Conservation (phyloP, 192 early-diverging fungal genomes). For the Lunasporangiospora selenospora region DNA sequence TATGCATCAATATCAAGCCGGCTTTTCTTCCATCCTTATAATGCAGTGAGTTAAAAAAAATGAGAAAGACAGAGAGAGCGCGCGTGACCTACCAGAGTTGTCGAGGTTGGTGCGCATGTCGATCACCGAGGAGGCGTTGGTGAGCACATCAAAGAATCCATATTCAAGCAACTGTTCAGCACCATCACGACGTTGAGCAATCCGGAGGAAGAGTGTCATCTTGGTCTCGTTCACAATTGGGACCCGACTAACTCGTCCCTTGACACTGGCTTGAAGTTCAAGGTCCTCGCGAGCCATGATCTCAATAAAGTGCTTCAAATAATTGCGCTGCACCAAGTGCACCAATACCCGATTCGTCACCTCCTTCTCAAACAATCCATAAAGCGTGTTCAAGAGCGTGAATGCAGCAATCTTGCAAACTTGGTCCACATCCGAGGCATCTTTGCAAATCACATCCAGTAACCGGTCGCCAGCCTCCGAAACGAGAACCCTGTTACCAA, state of each 20-base stretch:
- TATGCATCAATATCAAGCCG: no score
- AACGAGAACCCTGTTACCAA: conserved; percentile 56
- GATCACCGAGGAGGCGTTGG: conserved; percentile 38
- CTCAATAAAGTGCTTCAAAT: conserved; percentile 60
- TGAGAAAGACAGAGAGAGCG: no score
- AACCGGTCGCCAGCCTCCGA: conserved; percentile 69
- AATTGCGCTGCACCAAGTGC: conserved; percentile 58
- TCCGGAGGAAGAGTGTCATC: conserved; percentile 81
- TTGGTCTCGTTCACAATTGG: conserved; percentile 79
- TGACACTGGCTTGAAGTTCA: conserved; percentile 61
- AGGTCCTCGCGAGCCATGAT: conserved; percentile 68
- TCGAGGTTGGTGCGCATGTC: conserved; percentile 47
- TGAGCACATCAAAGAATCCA: conserved; percentile 79
- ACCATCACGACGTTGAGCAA: conserved; percentile 76
- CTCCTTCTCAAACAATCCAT: conserved; percentile 54
- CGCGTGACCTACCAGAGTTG: conserved; percentile 16
- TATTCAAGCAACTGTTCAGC: conserved; percentile 79
- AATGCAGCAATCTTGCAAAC: conserved; percentile 90
- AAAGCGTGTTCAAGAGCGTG: conserved; percentile 74
- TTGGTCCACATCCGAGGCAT: conserved; percentile 83
- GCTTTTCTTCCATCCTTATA: no score
- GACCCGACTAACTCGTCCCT: conserved; percentile 42
- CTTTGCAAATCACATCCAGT: conserved; percentile 75
- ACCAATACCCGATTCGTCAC: conserved; percentile 54
- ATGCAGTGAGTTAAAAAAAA: no score